These are phyloP conservation scores for Neohortaea acidophila DNA, from an alignment of 495 filamentous ascomycete species.

Conservation along the genomic window DNA sequence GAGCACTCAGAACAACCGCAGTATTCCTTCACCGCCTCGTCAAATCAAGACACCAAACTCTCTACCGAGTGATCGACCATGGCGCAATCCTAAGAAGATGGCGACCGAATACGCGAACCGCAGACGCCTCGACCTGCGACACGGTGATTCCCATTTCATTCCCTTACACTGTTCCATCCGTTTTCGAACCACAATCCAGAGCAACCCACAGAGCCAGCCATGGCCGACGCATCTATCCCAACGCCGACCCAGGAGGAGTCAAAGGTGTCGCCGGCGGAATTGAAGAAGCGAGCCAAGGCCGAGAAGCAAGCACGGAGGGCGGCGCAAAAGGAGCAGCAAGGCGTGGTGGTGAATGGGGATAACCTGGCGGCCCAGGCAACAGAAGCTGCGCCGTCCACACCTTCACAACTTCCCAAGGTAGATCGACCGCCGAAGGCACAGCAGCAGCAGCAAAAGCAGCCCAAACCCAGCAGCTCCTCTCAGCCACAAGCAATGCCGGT, in stretches of 20 bases:
- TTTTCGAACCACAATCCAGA: too few relatives aligned
- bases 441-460: slow-evolving; percentile 20
- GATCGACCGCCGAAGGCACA: slow-evolving; percentile 12
- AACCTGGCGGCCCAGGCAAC: too few relatives aligned
- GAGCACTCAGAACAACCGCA: too few relatives aligned
- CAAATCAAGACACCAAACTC: too few relatives aligned
- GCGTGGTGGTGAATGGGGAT: slow-evolving; percentile 13
- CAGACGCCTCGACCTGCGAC: too few relatives aligned
- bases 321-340: slow-evolving; percentile 19
- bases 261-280: slow-evolving; percentile 22
- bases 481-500: slow-evolving; percentile 8
- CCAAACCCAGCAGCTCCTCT: slow-evolving; percentile 16
- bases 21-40: too few relatives aligned
- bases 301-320: slow-evolving; percentile 24
- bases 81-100: too few relatives aligned
- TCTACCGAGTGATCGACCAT: too few relatives aligned
- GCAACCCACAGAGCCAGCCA: not conserved
- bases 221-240: too few relatives aligned
- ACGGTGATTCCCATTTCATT: too few relatives aligned
- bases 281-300: slow-evolving; percentile 30
- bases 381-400: slow-evolving; percentile 8
- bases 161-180: too few relatives aligned
- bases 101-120: too few relatives aligned
- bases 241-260: slow-evolving; percentile 7
- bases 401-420: slow-evolving; percentile 10